phyloP scores from a whole-genome alignment of 2,329 filamentous ascomycete genomes.

The Periconia digitata region DNA sequence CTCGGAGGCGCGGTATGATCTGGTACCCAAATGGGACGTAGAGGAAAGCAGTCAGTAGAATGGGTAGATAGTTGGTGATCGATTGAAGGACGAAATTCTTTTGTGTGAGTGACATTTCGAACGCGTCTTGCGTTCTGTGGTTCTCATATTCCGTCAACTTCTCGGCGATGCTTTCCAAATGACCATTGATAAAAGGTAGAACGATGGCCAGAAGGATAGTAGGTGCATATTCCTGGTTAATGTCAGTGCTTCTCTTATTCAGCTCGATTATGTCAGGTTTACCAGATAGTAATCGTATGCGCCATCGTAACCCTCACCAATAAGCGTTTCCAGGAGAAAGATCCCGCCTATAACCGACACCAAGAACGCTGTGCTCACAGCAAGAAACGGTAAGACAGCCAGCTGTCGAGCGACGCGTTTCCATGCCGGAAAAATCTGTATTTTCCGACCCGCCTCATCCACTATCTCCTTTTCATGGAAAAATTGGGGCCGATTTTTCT shows the following conservation, averaged over 20 bases:
- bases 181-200: slow-evolving; percentile 31
- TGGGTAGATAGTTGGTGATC: slow-evolving; percentile 38
- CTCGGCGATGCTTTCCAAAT: slow-evolving; percentile 29
- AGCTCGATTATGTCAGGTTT: background rate
- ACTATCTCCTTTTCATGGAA: slow-evolving; percentile 24
- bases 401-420: slow-evolving; percentile 32
- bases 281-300: slow-evolving; percentile 34
- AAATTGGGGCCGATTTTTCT: slow-evolving; percentile 34
- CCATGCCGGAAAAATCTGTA: slow-evolving; percentile 32
- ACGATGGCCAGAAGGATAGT: slow-evolving; percentile 33
- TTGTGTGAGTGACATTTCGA: slow-evolving; percentile 38
- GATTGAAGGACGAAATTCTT: slow-evolving; percentile 40
- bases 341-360: slow-evolving; percentile 29
- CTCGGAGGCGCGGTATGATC: slow-evolving; percentile 26
- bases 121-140: slow-evolving; percentile 31
- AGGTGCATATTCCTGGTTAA: slow-evolving; percentile 33
- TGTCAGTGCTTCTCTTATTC: slow-evolving; percentile 5
- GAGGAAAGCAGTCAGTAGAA: slow-evolving; percentile 37
- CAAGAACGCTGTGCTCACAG: slow-evolving; percentile 29
- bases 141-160: slow-evolving; percentile 38
- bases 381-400: slow-evolving; percentile 33
- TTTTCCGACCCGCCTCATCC: slow-evolving; percentile 27
- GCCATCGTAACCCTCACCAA: slow-evolving; percentile 37
- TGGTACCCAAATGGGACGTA: slow-evolving; percentile 33
- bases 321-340: slow-evolving; percentile 36